Conservation (phyloP, 805 yeast species). For the Wickerhamomyces sydowiorum region DNA sequence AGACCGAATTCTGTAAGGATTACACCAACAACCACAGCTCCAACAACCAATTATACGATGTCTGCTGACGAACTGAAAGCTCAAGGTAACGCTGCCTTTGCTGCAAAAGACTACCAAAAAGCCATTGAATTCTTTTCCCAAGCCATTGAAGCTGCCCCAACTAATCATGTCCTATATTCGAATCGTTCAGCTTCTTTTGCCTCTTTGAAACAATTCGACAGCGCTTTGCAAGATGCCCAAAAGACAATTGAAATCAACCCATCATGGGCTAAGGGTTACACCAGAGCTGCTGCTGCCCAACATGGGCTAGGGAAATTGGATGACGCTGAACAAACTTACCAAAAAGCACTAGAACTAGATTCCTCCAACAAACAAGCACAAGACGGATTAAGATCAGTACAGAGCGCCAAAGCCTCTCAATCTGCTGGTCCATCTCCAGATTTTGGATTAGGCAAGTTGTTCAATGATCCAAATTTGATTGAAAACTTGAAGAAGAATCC, state of each 20-base stretch:
- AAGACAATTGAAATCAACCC: constrained; percentile 77
- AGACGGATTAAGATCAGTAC: constrained; percentile 70
- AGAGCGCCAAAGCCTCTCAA: constrained; percentile 44
- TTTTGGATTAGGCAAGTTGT: constrained; percentile 71
- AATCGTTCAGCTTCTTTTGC: constrained; percentile 93
- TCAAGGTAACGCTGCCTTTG: constrained; percentile 89
- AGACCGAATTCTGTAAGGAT: no score
- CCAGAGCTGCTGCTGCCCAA: constrained; percentile 89
- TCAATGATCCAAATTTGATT: constrained; percentile 74
- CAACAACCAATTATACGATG: constrained; percentile 23
- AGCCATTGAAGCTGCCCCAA: constrained; percentile 78
- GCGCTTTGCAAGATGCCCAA: constrained; percentile 82
- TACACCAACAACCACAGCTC: background rate
- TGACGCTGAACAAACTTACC: constrained; percentile 65
- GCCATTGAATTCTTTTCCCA: constrained; percentile 79
- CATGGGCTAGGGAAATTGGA: constrained; percentile 80
- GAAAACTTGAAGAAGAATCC: constrained; percentile 77
- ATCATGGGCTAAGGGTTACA: constrained; percentile 93
- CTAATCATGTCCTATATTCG: constrained; percentile 86
- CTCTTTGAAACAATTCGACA: constrained; percentile 62
- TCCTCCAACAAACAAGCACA: constrained; percentile 80
- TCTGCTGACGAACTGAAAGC: constrained; percentile 79
- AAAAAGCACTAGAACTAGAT: constrained; percentile 78
- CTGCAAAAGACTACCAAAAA: constrained; percentile 73
- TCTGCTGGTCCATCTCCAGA: constrained; percentile 47